phyloP scores from a whole-genome alignment of 2,329 filamentous ascomycete genomes.

The Arthrobotrys sphaeroides region DNA sequence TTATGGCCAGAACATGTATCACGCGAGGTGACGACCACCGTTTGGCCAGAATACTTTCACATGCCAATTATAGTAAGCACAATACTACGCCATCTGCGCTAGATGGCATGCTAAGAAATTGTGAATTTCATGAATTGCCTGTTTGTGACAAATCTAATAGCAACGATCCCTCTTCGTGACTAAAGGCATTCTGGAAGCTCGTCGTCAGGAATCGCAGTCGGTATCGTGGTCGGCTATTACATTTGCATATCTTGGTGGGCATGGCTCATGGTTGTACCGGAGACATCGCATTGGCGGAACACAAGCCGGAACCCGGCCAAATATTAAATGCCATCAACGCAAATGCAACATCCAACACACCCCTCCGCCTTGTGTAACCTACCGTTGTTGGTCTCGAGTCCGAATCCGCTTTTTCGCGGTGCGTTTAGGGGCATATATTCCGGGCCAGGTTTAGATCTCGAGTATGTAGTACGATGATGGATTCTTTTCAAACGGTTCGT shows the following conservation, averaged over 20 bases:
- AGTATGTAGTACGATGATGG: neutral
- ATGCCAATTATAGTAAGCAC: constrained; percentile 19
- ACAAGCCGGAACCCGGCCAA: too few relatives aligned
- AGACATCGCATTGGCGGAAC: neutral
- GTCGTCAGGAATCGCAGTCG: neutral
- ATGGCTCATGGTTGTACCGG: too few relatives aligned
- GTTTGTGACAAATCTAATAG: neutral
- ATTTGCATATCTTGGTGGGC: too few relatives aligned
- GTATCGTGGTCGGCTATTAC: neutral
- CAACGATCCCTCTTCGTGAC: neutral
- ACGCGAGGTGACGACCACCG: constrained; percentile 17
- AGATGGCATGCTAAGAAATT: neutral
- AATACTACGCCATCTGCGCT: neutral
- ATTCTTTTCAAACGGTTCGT: too few relatives aligned
- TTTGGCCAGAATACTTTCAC: constrained; percentile 6
- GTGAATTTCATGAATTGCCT: constrained; percentile 5
- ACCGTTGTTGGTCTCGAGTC: neutral
- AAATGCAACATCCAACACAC: constrained; percentile 1
- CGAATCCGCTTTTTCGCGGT: neutral
- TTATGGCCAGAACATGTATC: constrained; percentile 16
- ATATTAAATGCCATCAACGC: neutral
- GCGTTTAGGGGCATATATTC: neutral
- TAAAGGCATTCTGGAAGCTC: neutral
- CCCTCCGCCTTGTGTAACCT: neutral
- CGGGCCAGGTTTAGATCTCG: too few relatives aligned